Evolutionary conservation across 768 basidiomycete genomes (phyloP).

Genomic region (Myochromella boudieri): DNA sequence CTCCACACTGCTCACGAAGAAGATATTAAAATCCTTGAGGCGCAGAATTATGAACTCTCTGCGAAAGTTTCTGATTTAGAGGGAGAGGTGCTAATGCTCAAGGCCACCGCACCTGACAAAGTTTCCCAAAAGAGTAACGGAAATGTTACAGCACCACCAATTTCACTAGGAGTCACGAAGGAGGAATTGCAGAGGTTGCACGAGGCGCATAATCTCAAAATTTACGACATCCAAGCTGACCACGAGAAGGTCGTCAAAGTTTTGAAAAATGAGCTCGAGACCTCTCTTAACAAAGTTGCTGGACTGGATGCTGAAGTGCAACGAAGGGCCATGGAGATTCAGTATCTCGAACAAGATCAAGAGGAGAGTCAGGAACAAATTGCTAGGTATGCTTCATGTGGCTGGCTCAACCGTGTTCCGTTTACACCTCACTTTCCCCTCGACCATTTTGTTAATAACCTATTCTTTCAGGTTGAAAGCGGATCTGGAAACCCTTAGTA

Average conservation of each 20-base stretch:
- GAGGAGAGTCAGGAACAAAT: constrained; percentile 76
- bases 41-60: constrained; percentile 63
- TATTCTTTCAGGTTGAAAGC: constrained; percentile 58
- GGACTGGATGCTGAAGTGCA: constrained; percentile 61
- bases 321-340: constrained; percentile 79
- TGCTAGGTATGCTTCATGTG: constrained; percentile 61
- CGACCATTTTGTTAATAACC: too few species aligned
- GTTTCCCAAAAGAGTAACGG: constrained; percentile 59
- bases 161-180: constrained; percentile 57
- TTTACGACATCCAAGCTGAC: constrained; percentile 70
- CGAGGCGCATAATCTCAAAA: constrained; percentile 81
- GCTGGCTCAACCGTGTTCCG: constrained; percentile 55
- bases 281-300: constrained; percentile 43
- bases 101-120: constrained; percentile 52
- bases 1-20: constrained; percentile 59
- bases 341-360: constrained; percentile 75
- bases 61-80: constrained; percentile 71
- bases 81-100: constrained; percentile 70
- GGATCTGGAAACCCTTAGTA: constrained; percentile 53
- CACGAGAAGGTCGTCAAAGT: constrained; percentile 58
- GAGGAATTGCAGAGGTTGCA: constrained; percentile 79
- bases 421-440: constrained; percentile 52
- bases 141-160: constrained; percentile 33
- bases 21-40: constrained; percentile 54
- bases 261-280: constrained; percentile 58